These are phyloP conservation scores for Mucor velutinosus DNA, from an alignment of 371 early-diverging fungal genomes.

Conservation along the genomic window DNA sequence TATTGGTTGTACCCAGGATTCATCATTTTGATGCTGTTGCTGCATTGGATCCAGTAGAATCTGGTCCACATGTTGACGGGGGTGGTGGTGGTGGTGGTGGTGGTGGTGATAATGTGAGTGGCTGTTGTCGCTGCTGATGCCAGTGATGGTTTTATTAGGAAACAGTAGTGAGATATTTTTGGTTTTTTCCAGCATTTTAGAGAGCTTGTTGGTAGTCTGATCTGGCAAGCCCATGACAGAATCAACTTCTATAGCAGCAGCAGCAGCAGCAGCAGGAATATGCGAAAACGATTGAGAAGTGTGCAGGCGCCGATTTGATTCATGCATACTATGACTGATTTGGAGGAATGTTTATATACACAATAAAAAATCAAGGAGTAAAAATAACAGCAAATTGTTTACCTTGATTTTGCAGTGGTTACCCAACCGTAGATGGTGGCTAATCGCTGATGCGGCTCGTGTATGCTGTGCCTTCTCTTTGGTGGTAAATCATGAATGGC, in stretches of 20 bases:
- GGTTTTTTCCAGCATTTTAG: conserved; percentile 30
- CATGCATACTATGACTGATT: conserved; percentile 5
- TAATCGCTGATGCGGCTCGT: conserved; percentile 49
- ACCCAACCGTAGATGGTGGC: conserved; percentile 66
- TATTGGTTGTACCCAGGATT: not conserved
- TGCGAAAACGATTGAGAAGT: conserved; percentile 25
- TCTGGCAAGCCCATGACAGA: not conserved
- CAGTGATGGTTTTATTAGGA: conserved; percentile 6
- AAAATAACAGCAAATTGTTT: not conserved
- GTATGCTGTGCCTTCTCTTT: conserved; percentile 54
- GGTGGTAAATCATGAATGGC: conserved; percentile 15
- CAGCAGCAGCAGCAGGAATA: conserved; percentile 7
- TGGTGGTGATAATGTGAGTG: not conserved
- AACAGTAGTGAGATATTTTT: conserved; percentile 5
- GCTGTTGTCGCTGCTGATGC: not conserved
- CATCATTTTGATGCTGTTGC: not conserved
- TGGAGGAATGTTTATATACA: conserved; percentile 4
- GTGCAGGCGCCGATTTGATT: conserved; percentile 10
- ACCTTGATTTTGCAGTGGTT: conserved; percentile 16
- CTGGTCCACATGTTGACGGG: not conserved
- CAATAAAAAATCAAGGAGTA: not conserved
- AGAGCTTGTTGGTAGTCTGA: conserved; percentile 18
- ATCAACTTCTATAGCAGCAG: not conserved
- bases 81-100: not conserved
- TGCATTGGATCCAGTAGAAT: conserved; percentile 4